phyloP scores from a whole-genome alignment of 2,329 filamentous ascomycete genomes.

The Xylaria sp. region DNA sequence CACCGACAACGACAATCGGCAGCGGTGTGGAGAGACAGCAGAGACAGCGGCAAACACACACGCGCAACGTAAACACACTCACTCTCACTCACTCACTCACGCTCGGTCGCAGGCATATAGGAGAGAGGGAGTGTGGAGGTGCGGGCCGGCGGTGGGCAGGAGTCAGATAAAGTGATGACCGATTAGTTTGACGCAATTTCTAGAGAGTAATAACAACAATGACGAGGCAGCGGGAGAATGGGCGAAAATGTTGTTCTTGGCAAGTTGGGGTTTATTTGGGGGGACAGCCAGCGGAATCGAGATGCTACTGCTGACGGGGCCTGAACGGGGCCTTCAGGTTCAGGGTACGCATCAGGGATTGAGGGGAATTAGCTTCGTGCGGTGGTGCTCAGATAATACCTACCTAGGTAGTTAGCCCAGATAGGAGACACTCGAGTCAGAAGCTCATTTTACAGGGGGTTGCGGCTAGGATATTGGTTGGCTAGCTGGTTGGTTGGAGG shows the following conservation, averaged over 20 bases:
- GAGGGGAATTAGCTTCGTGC: conserved; percentile 4
- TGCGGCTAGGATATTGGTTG: background rate
- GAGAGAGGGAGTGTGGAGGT: conserved; percentile 20
- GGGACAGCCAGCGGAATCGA: conserved; percentile 41
- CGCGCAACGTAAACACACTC: conserved; percentile 8
- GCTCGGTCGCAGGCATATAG: background rate
- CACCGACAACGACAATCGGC: conserved; percentile 42
- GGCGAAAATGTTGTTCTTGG: conserved; percentile 50
- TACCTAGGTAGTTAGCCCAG: background rate
- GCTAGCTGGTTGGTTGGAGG: background rate
- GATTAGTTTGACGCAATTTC: conserved; percentile 26
- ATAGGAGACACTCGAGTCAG: conserved; percentile 4
- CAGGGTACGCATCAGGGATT: conserved; percentile 21
- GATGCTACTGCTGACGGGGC: conserved; percentile 21
- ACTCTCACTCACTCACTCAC: conserved; percentile 13
- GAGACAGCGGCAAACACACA: conserved; percentile 15
- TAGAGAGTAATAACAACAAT: conserved; percentile 17
- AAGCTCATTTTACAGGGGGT: conserved; percentile 3
- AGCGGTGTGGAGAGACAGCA: conserved; percentile 25
- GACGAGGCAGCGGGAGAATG: conserved; percentile 37
- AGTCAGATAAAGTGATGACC: conserved; percentile 21
- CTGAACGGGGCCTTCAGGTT: conserved; percentile 23
- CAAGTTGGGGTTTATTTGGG: conserved; percentile 49
- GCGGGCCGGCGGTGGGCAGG: conserved; percentile 20
- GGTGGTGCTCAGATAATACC: background rate